Base-by-base conservation (phyloP, 805 yeast genomes). In the Candida nanaspora region DNA sequence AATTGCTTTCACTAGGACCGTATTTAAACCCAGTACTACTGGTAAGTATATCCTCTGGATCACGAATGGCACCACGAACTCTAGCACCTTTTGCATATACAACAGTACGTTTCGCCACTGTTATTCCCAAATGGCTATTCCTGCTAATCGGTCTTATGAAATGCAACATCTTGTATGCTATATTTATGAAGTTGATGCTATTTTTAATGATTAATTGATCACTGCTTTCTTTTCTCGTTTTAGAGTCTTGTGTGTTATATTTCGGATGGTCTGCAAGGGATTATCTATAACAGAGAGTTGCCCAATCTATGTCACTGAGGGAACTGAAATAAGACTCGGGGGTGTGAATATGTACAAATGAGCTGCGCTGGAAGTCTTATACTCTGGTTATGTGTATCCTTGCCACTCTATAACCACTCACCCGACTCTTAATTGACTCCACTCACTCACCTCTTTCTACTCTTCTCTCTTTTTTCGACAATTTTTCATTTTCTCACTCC, bases 51-150 rank as follows among this genome's bases (percentile, higher is more conserved):
- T 76, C 80, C n/a, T 69, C 68, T 18, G 86, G 86, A 56, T 81
- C 82, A 57, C 82, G 75, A 42, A 80, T 74, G 47, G 85, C 70
- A 40, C 93, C 95, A 44, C 78, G 75, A 34, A 82, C 79, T 56
- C 88, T 70, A 10, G 72, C 59, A 6, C 78, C 76, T 43, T 66
- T 61, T 34, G 70, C 77, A 55, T 74, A 55, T 21, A 63, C 68
- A 41, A 63, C 60, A 7, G 43, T 41, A 46, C 63, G 48, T 7
- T 10, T 31, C 6, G 34, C 22, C 7, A 34, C 44, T 20, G 45
- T 27, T 37, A 31, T 8, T 19, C 34, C 34, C 19, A 31, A 22
- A 28, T n/a, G 20, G 3, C 16, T 18, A 15, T 15, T 34, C 28
- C 29, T 34, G 16, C 37, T 25, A 18, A 22, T 16, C 19, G 34